phyloP scores from a whole-genome alignment of 257 asterid species.

The Verbascum thapsus region DNA sequence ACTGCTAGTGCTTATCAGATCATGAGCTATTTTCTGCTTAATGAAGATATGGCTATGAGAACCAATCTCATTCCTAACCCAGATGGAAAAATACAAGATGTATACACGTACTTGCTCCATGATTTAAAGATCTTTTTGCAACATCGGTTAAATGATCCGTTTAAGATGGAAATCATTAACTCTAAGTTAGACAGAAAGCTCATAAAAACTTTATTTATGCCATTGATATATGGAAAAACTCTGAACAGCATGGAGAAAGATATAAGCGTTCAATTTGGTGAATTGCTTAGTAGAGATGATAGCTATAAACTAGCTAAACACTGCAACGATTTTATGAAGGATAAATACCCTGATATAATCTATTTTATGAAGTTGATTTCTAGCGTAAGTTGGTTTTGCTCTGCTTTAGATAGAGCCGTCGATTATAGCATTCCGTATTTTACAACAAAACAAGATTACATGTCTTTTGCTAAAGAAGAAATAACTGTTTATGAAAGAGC shows the following conservation, averaged over 20 bases:
- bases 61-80: constrained; percentile 21
- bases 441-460: constrained; percentile 18
- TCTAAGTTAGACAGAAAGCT: constrained; percentile 25
- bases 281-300: background rate
- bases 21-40: constrained; percentile 27
- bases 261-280: constrained; percentile 8
- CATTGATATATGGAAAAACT: constrained; percentile 22
- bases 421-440: constrained; percentile 5
- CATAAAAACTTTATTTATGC: constrained; percentile 23
- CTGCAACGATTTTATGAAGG: constrained; percentile 9
- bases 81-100: constrained; percentile 28
- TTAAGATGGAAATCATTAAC: constrained; percentile 1
- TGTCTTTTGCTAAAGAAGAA: constrained; percentile 12
- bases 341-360: constrained; percentile 24
- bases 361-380: constrained; percentile 19
- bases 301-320: constrained; percentile 15
- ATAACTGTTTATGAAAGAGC: constrained; percentile 10
- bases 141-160: background rate
- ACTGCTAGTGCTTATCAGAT: constrained; percentile 30
- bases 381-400: constrained; percentile 7
- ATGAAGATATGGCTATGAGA: constrained; percentile 21
- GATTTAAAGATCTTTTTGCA: constrained; percentile 18
- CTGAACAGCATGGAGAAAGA: constrained; percentile 19
- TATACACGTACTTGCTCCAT: constrained; percentile 16
- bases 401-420: constrained; percentile 6